A percentile compares a stretch with the other conserved stretches of the same genome.
phyloP scores from a whole-genome alignment of 2,329 filamentous ascomycete species.

The Moelleriella libera region DNA sequence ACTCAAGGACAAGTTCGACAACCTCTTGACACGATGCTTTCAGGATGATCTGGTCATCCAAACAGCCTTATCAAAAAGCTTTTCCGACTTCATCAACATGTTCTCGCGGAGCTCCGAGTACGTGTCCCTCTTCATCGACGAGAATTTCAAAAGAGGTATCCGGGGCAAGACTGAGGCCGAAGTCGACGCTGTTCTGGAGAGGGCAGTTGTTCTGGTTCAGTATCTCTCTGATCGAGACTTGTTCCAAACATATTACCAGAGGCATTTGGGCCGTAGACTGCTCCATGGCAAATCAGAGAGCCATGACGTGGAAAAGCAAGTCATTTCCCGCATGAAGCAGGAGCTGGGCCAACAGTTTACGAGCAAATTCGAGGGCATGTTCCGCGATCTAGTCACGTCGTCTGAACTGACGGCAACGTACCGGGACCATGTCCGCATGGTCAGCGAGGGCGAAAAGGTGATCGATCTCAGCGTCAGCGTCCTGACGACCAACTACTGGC shows the following conservation, averaged over 20 bases:
- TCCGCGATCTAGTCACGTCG: slow-evolving; percentile 86
- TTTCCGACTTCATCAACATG: slow-evolving; percentile 86
- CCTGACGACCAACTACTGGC: slow-evolving; percentile 90
- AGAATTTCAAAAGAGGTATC: slow-evolving; percentile 86
- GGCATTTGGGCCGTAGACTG: slow-evolving; percentile 78
- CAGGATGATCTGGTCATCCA: slow-evolving; percentile 62
- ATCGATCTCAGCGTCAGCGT: slow-evolving; percentile 76
- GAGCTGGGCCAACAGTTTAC: slow-evolving; percentile 94
- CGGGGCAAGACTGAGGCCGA: slow-evolving; percentile 86
- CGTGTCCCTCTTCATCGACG: slow-evolving; percentile 91
- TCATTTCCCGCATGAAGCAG: slow-evolving; percentile 94
- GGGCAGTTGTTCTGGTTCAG: slow-evolving; percentile 74
- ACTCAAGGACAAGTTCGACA: slow-evolving; percentile 83
- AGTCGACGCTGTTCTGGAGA: slow-evolving; percentile 72
- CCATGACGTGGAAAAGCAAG: slow-evolving; percentile 84
- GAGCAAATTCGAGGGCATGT: slow-evolving; percentile 88
- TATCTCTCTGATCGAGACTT: slow-evolving; percentile 87
- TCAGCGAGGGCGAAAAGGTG: slow-evolving; percentile 31
- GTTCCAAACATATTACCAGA: slow-evolving; percentile 97
- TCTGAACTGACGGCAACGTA: slow-evolving; percentile 70
- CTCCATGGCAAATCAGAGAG: slow-evolving; percentile 83
- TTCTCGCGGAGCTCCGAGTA: slow-evolving; percentile 79
- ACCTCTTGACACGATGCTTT: slow-evolving; percentile 62
- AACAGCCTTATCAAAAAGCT: slow-evolving; percentile 71
- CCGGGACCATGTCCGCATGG: slow-evolving; percentile 46